phyloP scores from a whole-genome alignment of 257 asterid species.

The Solanum arcanum region DNA sequence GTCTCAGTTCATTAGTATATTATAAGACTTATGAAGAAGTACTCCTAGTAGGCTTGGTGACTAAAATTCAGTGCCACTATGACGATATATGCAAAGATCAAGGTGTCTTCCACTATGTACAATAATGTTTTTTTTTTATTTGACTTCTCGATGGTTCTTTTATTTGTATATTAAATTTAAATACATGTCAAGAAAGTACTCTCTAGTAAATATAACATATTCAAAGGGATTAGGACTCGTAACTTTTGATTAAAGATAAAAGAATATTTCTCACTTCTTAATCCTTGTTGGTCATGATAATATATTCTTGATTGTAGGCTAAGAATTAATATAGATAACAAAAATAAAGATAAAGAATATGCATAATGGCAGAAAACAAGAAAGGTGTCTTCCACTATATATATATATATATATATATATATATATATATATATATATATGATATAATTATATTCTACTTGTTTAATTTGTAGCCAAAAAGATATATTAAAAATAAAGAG shows the following conservation, averaged over 20 bases:
- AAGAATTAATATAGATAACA: neutral
- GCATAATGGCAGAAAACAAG: neutral
- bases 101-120: neutral
- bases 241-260: rapidly evolving
- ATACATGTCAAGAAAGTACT: neutral
- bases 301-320: neutral
- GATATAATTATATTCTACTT: neutral
- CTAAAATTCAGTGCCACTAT: neutral
- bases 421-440: neutral
- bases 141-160: too few relatives aligned
- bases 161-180: too few relatives aligned
- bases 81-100: neutral
- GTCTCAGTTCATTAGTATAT: neutral
- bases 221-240: rapidly evolving
- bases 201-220: neutral
- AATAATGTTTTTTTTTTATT: neutral
- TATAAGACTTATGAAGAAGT: neutral
- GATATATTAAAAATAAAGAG: neutral
- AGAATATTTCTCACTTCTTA: neutral
- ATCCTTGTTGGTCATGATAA: neutral
- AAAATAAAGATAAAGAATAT: neutral
- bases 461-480: neutral
- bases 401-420: neutral
- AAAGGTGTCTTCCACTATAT: neutral
- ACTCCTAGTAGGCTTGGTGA: neutral